A percentile compares a stretch with the other conserved stretches of the same genome.
These are phyloP conservation scores for Rosa persica DNA, from an alignment of 306 rosid species.

Conservation along the genomic window DNA sequence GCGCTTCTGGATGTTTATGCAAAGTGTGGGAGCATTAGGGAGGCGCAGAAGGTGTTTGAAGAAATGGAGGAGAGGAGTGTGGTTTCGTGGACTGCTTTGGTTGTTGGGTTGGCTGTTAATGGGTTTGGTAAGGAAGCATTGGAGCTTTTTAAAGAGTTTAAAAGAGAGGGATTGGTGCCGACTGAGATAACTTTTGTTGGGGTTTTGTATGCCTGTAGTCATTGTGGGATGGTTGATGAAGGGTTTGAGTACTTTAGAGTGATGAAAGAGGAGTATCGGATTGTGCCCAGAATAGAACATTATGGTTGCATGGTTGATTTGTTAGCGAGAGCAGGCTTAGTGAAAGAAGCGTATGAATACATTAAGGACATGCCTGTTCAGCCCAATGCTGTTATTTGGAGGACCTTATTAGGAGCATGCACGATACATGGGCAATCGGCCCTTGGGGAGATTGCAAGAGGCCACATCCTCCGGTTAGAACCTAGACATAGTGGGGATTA, in stretches of 20 bases:
- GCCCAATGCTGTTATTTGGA: conserved; percentile 48
- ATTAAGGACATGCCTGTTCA: conserved; percentile 33
- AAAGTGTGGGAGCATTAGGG: conserved; percentile 40
- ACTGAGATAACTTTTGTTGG: conserved; percentile 46
- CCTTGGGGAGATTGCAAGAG: conserved; percentile 42
- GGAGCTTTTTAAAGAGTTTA: conserved; percentile 33
- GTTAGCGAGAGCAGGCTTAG: conserved; percentile 43
- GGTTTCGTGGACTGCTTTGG: conserved; percentile 45
- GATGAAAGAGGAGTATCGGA: conserved; percentile 39
- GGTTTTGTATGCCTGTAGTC: conserved; percentile 49
- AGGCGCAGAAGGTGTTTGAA: conserved; percentile 33
- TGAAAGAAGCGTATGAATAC: conserved; percentile 35
- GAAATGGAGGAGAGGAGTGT: conserved; percentile 34
- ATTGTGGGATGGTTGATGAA: conserved; percentile 45
- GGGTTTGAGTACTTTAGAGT: conserved; percentile 39
- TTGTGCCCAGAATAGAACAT: conserved; percentile 41
- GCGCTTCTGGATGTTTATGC: conserved; percentile 44
- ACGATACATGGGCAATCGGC: conserved; percentile 32
- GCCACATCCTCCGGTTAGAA: conserved; percentile 27
- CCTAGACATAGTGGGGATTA: conserved; percentile 42
- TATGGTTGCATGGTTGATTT: conserved; percentile 48
- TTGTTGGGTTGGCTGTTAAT: conserved; percentile 49
- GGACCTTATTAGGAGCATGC: conserved; percentile 46
- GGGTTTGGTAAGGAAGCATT: conserved; percentile 45
- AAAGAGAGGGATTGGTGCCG: conserved; percentile 33